Percentiles rank a stretch among this genome's conserved stretches.
These are phyloP conservation scores for Coemansia sp. DNA, from an alignment of 192 early-diverging fungal species.

Conservation along the genomic window DNA sequence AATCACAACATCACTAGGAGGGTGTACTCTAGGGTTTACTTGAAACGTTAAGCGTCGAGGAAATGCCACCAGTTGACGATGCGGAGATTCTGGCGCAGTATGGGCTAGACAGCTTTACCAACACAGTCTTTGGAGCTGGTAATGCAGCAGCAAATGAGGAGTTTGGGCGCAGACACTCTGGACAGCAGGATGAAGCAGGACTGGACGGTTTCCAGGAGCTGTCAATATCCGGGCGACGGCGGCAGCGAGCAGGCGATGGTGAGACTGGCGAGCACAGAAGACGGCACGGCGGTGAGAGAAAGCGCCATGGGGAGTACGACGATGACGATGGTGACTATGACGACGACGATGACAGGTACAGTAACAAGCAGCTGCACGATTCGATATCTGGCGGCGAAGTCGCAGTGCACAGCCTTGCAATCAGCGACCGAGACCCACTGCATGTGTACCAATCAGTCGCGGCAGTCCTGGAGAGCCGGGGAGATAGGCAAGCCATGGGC, in stretches of 20 bases:
- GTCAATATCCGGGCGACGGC: slow-evolving; percentile 16
- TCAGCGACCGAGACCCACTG: slow-evolving; percentile 55
- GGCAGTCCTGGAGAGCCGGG: slow-evolving; percentile 40
- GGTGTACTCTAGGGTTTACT: background rate
- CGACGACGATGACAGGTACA: slow-evolving; percentile 23
- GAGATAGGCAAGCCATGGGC: slow-evolving; percentile 26
- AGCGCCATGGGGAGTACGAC: slow-evolving; percentile 8
- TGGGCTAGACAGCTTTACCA: slow-evolving; percentile 47
- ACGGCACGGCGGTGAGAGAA: slow-evolving; percentile 15
- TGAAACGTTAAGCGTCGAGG: background rate
- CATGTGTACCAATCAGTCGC: slow-evolving; percentile 44
- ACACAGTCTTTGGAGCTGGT: slow-evolving; percentile 22
- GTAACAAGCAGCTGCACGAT: slow-evolving; percentile 13
- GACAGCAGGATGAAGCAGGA: slow-evolving; percentile 18
- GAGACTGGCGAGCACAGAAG: slow-evolving; percentile 5
- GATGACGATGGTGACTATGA: slow-evolving; percentile 19
- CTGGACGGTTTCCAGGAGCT: slow-evolving; percentile 18
- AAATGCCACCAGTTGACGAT: slow-evolving; percentile 47
- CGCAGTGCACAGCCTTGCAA: slow-evolving; percentile 19
- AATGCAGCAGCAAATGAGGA: slow-evolving; percentile 13
- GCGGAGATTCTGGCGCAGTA: slow-evolving; percentile 52
- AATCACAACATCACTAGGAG: background rate
- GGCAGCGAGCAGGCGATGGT: slow-evolving; percentile 16
- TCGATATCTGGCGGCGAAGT: slow-evolving; percentile 14
- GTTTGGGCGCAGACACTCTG: slow-evolving; percentile 9